Evolutionary conservation across 805 yeast genomes (phyloP).

Genomic region (Saccharomycopsis sp.): DNA sequence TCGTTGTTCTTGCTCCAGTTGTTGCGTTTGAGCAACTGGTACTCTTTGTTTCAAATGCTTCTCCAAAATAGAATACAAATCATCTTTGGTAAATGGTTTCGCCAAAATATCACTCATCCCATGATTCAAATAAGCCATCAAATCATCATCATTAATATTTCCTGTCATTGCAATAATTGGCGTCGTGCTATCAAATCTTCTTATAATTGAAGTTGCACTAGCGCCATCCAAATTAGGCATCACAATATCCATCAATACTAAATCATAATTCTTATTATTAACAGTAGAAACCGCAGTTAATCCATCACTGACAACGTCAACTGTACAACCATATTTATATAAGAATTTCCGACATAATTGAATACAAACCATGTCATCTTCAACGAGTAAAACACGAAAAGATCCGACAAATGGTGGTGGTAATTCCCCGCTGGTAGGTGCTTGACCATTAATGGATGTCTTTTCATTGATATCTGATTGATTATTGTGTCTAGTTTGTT

Average conservation of each 20-base stretch:
- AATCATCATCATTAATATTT: conserved; percentile 74
- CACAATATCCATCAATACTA: conserved; percentile 80
- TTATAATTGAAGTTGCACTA: conserved; percentile 81
- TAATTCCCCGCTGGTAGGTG: conserved; percentile 16
- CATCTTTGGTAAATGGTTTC: conserved; percentile 88
- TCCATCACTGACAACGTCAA: conserved; percentile 90
- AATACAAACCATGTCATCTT: conserved; percentile 77
- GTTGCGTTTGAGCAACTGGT: conserved; percentile 29
- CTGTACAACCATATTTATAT: conserved; percentile 84
- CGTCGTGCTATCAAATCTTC: conserved; percentile 75
- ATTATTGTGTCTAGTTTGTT: conserved; percentile 4
- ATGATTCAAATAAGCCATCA: conserved; percentile 71
- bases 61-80: conserved; percentile 68
- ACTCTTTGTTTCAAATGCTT: conserved; percentile 55
- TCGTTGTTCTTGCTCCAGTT: conserved; percentile 20
- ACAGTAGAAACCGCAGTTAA: conserved; percentile 75
- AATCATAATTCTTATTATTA: conserved; percentile 63
- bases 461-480: too few species aligned
- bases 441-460: conserved; percentile 9
- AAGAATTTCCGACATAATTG: conserved; percentile 77
- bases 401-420: conserved; percentile 29
- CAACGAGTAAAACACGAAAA: conserved; percentile 69
- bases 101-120: conserved; percentile 93
- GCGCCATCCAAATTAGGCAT: conserved; percentile 89
- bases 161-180: conserved; percentile 96